phyloP scores from a whole-genome alignment of 805 yeast genomes.

The Schwanniomyces sp. region DNA sequence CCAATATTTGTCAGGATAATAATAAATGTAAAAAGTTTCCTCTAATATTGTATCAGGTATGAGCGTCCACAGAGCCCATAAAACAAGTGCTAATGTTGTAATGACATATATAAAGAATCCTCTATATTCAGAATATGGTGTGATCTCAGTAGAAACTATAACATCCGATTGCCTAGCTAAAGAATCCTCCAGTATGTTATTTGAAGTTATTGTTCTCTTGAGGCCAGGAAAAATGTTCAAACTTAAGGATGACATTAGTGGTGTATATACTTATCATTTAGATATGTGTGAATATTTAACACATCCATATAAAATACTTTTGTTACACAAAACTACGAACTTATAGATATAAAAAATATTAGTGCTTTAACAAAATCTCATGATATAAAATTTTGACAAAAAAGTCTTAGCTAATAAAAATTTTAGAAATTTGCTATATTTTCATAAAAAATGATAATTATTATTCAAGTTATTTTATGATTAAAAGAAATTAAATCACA shows the following conservation, averaged over 20 bases:
- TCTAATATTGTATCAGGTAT: constrained; percentile 58
- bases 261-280: not conserved
- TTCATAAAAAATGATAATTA: no score
- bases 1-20: constrained; percentile 93
- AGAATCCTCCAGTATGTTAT: constrained; percentile 36
- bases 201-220: constrained; percentile 4
- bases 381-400: no score
- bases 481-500: not conserved
- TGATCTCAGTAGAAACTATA: constrained; percentile 53
- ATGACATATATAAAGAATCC: constrained; percentile 84
- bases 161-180: constrained; percentile 68
- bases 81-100: constrained; percentile 51
- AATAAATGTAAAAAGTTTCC: constrained; percentile 55
- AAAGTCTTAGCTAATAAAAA: no score
- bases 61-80: constrained; percentile 74
- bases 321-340: not conserved
- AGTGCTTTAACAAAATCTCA: no score
- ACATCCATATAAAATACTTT: not conserved
- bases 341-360: no score
- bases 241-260: constrained; percentile 2
- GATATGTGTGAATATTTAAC: not conserved
- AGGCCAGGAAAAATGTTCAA: constrained; percentile 7
- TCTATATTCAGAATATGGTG: constrained; percentile 73
- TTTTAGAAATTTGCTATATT: no score
- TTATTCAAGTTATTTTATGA: no score